Evolutionary conservation across 2,329 filamentous ascomycete genomes (phyloP), one percentile per base, ranked within the genome.

Genomic region (Exserohilum rostratum): DNA sequence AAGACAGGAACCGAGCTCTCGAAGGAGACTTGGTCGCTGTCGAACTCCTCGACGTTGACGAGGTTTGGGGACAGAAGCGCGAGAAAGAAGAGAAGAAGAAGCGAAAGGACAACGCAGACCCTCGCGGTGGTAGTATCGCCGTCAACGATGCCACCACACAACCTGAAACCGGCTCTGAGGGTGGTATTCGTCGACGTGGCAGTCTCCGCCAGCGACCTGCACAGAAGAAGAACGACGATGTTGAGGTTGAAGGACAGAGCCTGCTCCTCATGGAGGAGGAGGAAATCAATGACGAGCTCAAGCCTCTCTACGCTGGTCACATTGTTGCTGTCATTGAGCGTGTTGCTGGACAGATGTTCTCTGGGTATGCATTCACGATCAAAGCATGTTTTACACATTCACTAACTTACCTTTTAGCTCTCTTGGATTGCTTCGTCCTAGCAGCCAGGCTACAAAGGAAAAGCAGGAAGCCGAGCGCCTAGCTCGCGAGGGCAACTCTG

Each of bases 21-120:
- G 95, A 99, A 76, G 95, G 95, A 55, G 95, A 99, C 74, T 84
- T 96, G 50, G 95, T 99, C 54, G 95, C 95, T 29, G 87, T 99
- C 49, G 95, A 99, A 78, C 87, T 99, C 42, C 87, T 99, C 46
- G 93, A 99, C 70, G 95, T 99, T 6, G 95, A 98, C 73, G 95
- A 99, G 73, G 95, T 99, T 2, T 99, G 95, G 95, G 87, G 89
- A 20, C 95, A 99, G 81, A 99, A 99, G 83, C 91, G 92, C 52
- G 95, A 99, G 77, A 99, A 99, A 77, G 95, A 99, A 79, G 95
- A 99, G 77, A 99, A 99, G 85, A 99, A 99, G 86, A 99, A 98
- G 82, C 90, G 95, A 76, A 99, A 99, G 83, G 95, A 99, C 71
- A 96, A 97, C 55, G 96, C 92, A 30, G 95, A 98, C 73, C 93